Evolutionary conservation across 2,329 filamentous ascomycete genomes (phyloP), one percentile per base, ranked within the genome.

Genomic region (Sporothrix humicola): DNA sequence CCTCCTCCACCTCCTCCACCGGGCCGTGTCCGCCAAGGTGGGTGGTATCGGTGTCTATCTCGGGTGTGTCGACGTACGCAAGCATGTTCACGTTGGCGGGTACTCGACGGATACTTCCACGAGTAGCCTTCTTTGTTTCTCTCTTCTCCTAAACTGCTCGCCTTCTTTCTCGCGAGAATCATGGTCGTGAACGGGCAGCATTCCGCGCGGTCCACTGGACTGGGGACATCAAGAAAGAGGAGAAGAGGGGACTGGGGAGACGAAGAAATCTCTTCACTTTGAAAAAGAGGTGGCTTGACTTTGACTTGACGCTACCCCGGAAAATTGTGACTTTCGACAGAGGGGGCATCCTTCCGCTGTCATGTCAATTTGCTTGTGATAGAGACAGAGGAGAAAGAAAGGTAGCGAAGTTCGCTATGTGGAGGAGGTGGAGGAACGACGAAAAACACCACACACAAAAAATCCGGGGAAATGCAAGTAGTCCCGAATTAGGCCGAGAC

Each of bases 271-370:
- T 12, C 23, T 65, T 63, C 31, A 37, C 4, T 37, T 31, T 37
- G 48, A 52, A 52, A 52, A 56, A 20, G 12, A 59, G 12, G 56
- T 8, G 15, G 12, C 52, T 23, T 17, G 3, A 6, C 13, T 37
- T 6, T 5, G 37, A 65, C 44, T 44, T 4, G 59, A 15, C 59
- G 59, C 59, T 65, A 65, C 59, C 59, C 59, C 37, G 59, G 59
- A 65, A 23, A 65, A 46, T 65, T 46, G n/a, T 65, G 59, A 46
- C 37, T 44, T 65, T 65, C n/a, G 59, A 65, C n/a, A 42, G 59
- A 46, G 59, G 10, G 37, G 56, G 17, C 2, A 17, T 37, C 26
- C 56, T n/a, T 59, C 26, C n/a, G 20, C 42, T 31, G 56, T 63
- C 15, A 7, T 61, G n/a, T 26, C 52, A 10, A 20, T 46, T 63